phyloP scores from a whole-genome alignment of 768 basidiomycete species.

The Phaeotremella skinneri region DNA sequence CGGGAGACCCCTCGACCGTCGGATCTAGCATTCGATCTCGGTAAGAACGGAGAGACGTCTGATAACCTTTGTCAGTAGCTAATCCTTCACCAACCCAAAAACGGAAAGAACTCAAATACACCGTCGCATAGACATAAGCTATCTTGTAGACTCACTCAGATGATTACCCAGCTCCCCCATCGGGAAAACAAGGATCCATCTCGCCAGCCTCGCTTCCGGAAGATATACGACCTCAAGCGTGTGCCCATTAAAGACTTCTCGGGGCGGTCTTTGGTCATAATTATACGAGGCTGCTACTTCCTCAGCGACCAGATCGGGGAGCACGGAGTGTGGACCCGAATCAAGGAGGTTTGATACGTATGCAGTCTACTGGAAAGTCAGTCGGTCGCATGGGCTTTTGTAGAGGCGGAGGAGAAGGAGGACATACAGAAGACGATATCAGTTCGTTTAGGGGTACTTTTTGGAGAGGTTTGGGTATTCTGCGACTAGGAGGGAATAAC shows the following conservation, averaged over 20 bases:
- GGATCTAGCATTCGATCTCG: slow-evolving; percentile 1
- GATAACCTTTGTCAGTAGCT: slow-evolving; percentile 1
- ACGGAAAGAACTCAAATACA: background rate
- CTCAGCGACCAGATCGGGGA: background rate
- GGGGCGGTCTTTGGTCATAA: background rate
- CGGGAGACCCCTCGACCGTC: background rate
- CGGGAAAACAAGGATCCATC: slow-evolving; percentile 17
- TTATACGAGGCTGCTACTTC: background rate
- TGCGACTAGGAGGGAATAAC: background rate
- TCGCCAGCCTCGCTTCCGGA: slow-evolving; percentile 16
- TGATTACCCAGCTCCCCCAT: slow-evolving; percentile 24
- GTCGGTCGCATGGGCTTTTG: background rate
- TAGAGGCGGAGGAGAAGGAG: background rate
- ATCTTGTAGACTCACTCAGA: slow-evolving; percentile 19
- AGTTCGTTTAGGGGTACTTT: background rate
- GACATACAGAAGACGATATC: slow-evolving; percentile 3
- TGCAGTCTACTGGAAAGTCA: background rate
- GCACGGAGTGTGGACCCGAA: background rate
- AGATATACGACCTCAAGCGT: slow-evolving; percentile 16
- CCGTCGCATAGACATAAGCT: background rate
- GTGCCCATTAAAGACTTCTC: slow-evolving; percentile 19
- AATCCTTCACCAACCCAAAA: slow-evolving; percentile 7
- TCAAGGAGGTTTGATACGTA: background rate
- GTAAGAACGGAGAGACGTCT: slow-evolving; percentile 27
- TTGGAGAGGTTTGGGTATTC: background rate